Percentiles rank a stretch among this genome's conserved stretches.
phyloP scores from a whole-genome alignment of 441 rosid species.

The Breynia disticha region DNA sequence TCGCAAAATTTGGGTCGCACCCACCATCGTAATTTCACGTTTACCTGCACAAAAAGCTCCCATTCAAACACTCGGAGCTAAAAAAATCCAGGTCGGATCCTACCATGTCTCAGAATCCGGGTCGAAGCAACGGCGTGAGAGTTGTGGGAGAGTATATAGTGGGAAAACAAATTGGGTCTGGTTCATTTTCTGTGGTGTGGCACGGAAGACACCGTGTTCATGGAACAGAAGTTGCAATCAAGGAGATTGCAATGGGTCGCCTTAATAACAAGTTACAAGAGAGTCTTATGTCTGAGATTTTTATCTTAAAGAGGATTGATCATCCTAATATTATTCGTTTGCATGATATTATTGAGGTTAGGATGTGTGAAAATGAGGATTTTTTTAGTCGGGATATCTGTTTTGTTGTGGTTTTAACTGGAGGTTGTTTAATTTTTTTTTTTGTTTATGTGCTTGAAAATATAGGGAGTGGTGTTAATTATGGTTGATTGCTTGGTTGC shows the following conservation, averaged over 20 bases:
- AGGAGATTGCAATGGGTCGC: slow-evolving; percentile 62
- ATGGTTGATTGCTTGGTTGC: no score
- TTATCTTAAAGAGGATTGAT: slow-evolving; percentile 56
- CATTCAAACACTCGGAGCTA: slow-evolving; percentile 14
- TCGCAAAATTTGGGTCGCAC: slow-evolving; percentile 19
- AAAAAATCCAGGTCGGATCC: slow-evolving; percentile 16
- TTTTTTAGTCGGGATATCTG: background rate
- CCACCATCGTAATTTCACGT: slow-evolving; percentile 19
- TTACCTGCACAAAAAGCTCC: slow-evolving; percentile 12
- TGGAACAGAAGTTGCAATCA: slow-evolving; percentile 91
- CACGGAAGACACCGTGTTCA: slow-evolving; percentile 83
- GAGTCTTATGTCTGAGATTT: slow-evolving; percentile 88
- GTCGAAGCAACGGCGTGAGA: slow-evolving; percentile 35
- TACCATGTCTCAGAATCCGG: slow-evolving; percentile 10
- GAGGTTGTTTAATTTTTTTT: background rate
- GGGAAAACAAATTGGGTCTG: slow-evolving; percentile 84
- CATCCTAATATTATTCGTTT: slow-evolving; percentile 87
- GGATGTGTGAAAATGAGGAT: no score
- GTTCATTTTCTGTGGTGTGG: slow-evolving; percentile 97
- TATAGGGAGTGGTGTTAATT: no score
- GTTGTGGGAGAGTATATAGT: slow-evolving; percentile 79
- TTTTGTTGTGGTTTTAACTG: background rate
- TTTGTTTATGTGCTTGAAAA: no score
- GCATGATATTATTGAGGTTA: slow-evolving; percentile 87
- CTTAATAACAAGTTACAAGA: slow-evolving; percentile 83